A percentile compares a stretch with the other conserved stretches of the same genome.
phyloP scores from a whole-genome alignment of 331 rosid species.

The Pyrus hybrid region DNA sequence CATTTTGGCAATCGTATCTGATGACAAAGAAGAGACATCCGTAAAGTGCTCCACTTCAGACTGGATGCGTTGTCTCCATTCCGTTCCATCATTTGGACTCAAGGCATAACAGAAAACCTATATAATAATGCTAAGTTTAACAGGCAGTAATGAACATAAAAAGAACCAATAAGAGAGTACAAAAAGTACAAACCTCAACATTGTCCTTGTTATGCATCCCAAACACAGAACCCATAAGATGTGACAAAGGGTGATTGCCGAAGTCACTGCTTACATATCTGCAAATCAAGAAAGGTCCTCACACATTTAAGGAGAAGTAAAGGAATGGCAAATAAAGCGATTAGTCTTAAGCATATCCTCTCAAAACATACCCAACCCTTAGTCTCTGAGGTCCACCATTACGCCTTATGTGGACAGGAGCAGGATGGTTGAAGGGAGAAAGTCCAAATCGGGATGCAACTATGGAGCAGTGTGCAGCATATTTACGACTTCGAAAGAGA shows the following conservation, averaged over 20 bases:
- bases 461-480: slow-evolving; percentile 94
- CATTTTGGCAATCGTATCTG: slow-evolving; percentile 87
- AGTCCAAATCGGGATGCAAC: slow-evolving; percentile 87
- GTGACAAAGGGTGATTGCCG: slow-evolving; percentile 98
- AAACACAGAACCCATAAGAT: slow-evolving; percentile 96
- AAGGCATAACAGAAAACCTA: slow-evolving; percentile 96
- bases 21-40: slow-evolving; percentile 88
- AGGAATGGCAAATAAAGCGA: not conserved
- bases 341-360: not conserved
- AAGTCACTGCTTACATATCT: slow-evolving; percentile 98
- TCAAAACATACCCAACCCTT: slow-evolving; percentile 70
- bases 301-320: not conserved
- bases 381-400: slow-evolving; percentile 71
- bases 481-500: slow-evolving; percentile 57
- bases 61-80: slow-evolving; percentile 92
- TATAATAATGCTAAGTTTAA: slow-evolving; percentile 1
- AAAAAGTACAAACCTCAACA: slow-evolving; percentile 62
- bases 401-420: slow-evolving; percentile 51
- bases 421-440: slow-evolving; percentile 72
- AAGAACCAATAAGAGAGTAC: not conserved
- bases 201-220: slow-evolving; percentile 88
- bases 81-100: slow-evolving; percentile 90
- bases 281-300: slow-evolving; percentile 21
- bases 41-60: slow-evolving; percentile 86
- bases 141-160: not conserved